phyloP scores from a whole-genome alignment of 2,329 filamentous ascomycete genomes.

The Thielaviopsis euricoi region DNA sequence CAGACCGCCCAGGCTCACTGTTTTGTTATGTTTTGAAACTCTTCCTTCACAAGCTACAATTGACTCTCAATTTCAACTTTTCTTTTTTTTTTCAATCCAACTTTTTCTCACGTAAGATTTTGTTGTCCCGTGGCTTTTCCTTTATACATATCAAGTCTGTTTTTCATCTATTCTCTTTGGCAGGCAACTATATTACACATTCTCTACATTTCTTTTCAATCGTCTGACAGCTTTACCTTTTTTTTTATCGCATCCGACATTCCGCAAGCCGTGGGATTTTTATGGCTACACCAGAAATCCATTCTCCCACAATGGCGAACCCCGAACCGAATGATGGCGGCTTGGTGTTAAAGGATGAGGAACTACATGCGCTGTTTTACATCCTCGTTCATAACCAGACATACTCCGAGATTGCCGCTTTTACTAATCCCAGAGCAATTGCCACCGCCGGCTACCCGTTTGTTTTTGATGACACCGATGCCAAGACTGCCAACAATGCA shows the following conservation, averaged over 20 bases:
- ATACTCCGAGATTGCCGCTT: conserved; percentile 53
- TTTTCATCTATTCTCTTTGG: not conserved
- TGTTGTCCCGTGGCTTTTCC: not conserved
- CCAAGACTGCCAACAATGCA: conserved; percentile 15
- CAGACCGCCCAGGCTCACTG: not conserved
- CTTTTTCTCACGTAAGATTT: not conserved
- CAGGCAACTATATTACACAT: not conserved
- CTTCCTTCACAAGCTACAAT: not conserved
- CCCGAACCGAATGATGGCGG: not conserved
- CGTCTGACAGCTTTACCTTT: not conserved
- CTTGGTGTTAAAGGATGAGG: conserved; percentile 19
- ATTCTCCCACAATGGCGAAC: not conserved
- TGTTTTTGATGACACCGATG: conserved; percentile 15
- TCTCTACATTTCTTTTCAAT: not conserved
- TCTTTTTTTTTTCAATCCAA: not conserved
- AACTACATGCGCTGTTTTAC: conserved; percentile 38
- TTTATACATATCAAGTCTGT: not conserved
- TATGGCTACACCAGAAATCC: not conserved
- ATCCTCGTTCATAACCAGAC: conserved; percentile 43
- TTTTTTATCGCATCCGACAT: not conserved
- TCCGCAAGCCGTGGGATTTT: not conserved
- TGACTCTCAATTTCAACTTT: not conserved
- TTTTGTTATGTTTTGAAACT: not conserved
- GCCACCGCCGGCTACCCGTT: conserved; percentile 57
- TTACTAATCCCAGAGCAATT: conserved; percentile 49